A percentile compares a stretch with the other conserved stretches of the same genome.
These are phyloP conservation scores for Phytophthora europaea DNA, from an alignment of 352 stramenopile species.

Conservation along the genomic window DNA sequence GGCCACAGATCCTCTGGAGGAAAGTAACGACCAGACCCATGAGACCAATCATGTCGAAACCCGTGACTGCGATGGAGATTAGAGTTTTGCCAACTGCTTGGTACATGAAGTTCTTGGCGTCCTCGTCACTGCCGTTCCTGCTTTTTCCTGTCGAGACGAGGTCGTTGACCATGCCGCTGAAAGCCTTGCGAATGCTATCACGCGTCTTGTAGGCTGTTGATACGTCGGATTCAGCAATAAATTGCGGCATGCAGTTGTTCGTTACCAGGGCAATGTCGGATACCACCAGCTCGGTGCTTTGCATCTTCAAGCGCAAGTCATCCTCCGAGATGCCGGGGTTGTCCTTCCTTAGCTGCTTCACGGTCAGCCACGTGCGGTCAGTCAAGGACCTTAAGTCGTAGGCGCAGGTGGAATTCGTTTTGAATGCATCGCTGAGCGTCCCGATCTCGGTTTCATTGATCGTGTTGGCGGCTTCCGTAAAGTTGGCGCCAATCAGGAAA, in stretches of 20 bases:
- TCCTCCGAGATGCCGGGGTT: constrained; percentile 48
- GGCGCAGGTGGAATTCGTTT: constrained; percentile 50
- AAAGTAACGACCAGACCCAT: constrained; percentile 55
- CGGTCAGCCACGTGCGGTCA: constrained; percentile 51
- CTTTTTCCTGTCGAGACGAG: constrained; percentile 51
- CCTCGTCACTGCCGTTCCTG: constrained; percentile 47
- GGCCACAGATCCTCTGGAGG: constrained; percentile 68
- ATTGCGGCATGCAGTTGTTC: constrained; percentile 55
- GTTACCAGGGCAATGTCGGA: constrained; percentile 62
- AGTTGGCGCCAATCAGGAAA: constrained; percentile 40
- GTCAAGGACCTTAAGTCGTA: constrained; percentile 50
- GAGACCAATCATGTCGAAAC: constrained; percentile 69
- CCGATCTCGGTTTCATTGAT: constrained; percentile 45
- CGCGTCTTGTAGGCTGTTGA: constrained; percentile 48
- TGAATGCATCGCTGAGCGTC: constrained; percentile 47
- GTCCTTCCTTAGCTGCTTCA: constrained; percentile 51
- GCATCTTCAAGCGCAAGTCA: constrained; percentile 51
- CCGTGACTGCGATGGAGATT: constrained; percentile 51
- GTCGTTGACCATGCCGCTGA: constrained; percentile 65
- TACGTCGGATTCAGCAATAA: constrained; percentile 40
- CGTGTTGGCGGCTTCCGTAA: constrained; percentile 38
- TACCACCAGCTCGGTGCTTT: constrained; percentile 55
- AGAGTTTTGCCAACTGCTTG: constrained; percentile 51
- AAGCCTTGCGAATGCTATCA: constrained; percentile 62
- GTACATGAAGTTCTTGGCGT: constrained; percentile 50